These are phyloP conservation scores for Nannizzia gypsea DNA, from an alignment of 2,329 filamentous ascomycete species.

Conservation along the genomic window DNA sequence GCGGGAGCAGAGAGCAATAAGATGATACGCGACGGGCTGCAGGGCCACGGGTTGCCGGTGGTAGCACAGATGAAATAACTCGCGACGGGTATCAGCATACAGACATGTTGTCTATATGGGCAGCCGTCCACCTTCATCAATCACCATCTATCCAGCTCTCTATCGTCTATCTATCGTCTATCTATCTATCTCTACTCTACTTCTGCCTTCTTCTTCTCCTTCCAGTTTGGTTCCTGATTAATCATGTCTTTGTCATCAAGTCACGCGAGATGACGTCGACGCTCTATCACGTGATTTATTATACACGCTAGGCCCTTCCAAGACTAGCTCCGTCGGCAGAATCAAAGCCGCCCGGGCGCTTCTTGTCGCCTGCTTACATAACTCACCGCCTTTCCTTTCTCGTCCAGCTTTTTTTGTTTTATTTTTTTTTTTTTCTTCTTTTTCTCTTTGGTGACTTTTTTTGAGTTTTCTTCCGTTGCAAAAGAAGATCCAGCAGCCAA, in stretches of 20 bases:
- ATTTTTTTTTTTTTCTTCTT: too few species aligned
- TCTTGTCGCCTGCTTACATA: too few species aligned
- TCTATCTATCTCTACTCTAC: not conserved
- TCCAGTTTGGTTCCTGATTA: not conserved
- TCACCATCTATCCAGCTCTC: not conserved
- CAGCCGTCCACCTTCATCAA: too few species aligned
- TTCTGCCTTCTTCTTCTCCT: not conserved
- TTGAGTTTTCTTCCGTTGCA: conserved; percentile 4
- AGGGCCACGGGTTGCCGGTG: not conserved
- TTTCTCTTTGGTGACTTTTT: not conserved
- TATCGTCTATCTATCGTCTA: not conserved
- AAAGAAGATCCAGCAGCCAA: not conserved
- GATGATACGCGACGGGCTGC: not conserved
- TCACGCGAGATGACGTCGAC: not conserved
- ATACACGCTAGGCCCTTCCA: not conserved
- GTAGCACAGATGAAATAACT: not conserved
- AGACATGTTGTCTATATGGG: too few species aligned
- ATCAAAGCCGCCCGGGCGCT: conserved; percentile 1
- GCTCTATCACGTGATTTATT: not conserved
- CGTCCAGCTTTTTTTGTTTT: not conserved
- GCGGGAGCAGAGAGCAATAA: not conserved
- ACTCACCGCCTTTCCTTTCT: conserved; percentile 5
- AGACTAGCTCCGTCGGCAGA: not conserved
- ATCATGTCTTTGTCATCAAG: not conserved
- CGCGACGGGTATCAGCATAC: not conserved